Conservation (phyloP, 2,329 filamentous ascomycete species). For the Pestalotiopsis sp. region DNA sequence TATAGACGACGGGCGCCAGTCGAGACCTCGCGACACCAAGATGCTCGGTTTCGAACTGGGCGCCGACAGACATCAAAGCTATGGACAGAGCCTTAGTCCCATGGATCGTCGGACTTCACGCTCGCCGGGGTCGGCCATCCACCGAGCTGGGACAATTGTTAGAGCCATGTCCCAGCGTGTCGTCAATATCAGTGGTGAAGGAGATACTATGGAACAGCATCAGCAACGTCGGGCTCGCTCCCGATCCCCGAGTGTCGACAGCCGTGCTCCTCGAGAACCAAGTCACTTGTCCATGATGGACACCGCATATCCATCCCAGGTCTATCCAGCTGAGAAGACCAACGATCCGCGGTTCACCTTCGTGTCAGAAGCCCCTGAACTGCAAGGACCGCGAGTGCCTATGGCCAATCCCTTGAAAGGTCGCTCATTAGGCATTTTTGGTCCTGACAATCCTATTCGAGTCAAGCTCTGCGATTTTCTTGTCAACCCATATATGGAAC, state of each 20-base stretch:
- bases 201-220: constrained; percentile 77
- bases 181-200: constrained; percentile 94
- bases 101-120: constrained; percentile 58
- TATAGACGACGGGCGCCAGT: constrained; percentile 56
- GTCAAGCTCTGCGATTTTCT: constrained; percentile 79
- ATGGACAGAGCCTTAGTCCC: constrained; percentile 59
- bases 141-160: constrained; percentile 74
- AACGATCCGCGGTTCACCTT: constrained; percentile 34
- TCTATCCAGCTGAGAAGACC: constrained; percentile 50
- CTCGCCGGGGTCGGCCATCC: constrained; percentile 65
- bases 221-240: constrained; percentile 64
- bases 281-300: constrained; percentile 46
- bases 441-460: constrained; percentile 75
- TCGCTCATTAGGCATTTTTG: constrained; percentile 82
- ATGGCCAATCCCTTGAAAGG: constrained; percentile 81
- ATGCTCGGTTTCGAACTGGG: constrained; percentile 63
- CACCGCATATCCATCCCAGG: constrained; percentile 55
- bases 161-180: constrained; percentile 94
- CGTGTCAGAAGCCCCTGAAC: constrained; percentile 24
- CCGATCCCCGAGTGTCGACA: constrained; percentile 56
- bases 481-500: constrained; percentile 85
- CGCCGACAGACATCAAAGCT: constrained; percentile 58
- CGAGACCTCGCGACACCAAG: constrained; percentile 49
- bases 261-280: constrained; percentile 49
- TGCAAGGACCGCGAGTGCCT: constrained; percentile 35